Percentiles rank a stretch among this genome's conserved stretches.
Evolutionary conservation across 2,329 filamentous ascomycete species (phyloP).

Genomic region (Epichloe brachyelytri): DNA sequence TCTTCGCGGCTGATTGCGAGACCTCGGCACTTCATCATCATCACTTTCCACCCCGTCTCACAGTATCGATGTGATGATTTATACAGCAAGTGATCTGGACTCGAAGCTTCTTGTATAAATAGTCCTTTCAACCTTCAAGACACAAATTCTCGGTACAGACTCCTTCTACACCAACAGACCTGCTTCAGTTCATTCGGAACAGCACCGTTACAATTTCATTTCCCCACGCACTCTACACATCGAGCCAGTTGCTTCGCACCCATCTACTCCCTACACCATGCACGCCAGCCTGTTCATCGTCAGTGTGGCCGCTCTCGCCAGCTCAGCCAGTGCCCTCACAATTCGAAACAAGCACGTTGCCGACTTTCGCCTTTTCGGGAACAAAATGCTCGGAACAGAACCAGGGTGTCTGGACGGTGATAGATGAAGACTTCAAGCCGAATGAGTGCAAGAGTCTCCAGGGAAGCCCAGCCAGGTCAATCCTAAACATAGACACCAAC

Average conservation of each 20-base stretch:
- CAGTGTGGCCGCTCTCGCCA: constrained; percentile 7
- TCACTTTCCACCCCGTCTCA: too few species aligned
- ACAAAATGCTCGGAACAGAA: constrained; percentile 10
- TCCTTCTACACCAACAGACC: too few species aligned
- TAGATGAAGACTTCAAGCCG: constrained; percentile 11
- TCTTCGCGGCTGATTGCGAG: too few species aligned
- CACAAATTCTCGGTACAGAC: too few species aligned
- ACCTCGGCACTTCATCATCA: too few species aligned
- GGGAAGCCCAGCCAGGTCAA: constrained; percentile 6
- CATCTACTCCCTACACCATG: not conserved
- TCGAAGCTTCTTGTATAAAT: too few species aligned
- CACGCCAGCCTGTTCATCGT: constrained; percentile 9
- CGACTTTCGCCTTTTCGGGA: constrained; percentile 14
- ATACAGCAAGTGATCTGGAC: too few species aligned
- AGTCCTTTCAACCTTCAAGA: too few species aligned
- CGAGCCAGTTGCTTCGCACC: not conserved
- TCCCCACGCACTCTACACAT: not conserved
- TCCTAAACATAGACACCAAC: constrained; percentile 8
- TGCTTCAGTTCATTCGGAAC: not conserved
- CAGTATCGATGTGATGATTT: too few species aligned
- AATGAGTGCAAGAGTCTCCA: constrained; percentile 10
- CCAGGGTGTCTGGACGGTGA: constrained; percentile 15
- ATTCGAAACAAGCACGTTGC: constrained; percentile 12
- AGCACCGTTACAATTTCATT: not conserved
- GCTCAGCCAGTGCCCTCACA: constrained; percentile 7